Percentiles rank a stretch among this genome's conserved stretches.
Conservation (phyloP, 805 yeast species). For the Wickerhamomyces kurtzmanii region DNA sequence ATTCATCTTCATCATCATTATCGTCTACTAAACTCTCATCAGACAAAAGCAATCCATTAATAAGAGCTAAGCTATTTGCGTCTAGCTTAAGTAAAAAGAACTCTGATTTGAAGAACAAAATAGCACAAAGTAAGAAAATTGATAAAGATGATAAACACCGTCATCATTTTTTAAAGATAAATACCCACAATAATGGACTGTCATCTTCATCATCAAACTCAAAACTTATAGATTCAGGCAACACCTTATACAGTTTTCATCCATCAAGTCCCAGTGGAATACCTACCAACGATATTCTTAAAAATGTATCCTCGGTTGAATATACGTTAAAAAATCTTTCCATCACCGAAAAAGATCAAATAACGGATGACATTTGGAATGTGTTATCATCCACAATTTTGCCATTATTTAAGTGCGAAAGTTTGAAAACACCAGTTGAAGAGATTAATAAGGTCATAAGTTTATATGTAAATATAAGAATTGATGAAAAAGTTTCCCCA, state of each 20-base stretch:
- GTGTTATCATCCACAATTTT: constrained; percentile 29
- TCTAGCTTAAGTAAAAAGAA: no score
- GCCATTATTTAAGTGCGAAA: constrained; percentile 40
- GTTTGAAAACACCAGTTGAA: constrained; percentile 42
- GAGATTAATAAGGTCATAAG: constrained; percentile 41
- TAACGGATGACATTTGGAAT: constrained; percentile 42
- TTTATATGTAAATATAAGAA: constrained; percentile 26
- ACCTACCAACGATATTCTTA: constrained; percentile 19
- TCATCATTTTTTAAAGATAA: constrained; percentile 12
- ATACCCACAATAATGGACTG: constrained; percentile 6
- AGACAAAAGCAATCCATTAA: constrained; percentile 12
- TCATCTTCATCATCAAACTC: constrained; percentile 31
- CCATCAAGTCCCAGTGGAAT: constrained; percentile 15
- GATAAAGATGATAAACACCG: constrained; percentile 8
- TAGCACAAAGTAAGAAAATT: constrained; percentile 16
- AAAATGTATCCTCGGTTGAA: constrained; percentile 20
- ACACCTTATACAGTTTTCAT: constrained; percentile 25
- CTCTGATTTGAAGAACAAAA: constrained; percentile 15
- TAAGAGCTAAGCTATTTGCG: constrained; percentile 17
- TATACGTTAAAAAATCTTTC: constrained; percentile 16
- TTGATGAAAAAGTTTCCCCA: constrained; percentile 24
- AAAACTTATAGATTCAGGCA: constrained; percentile 18
- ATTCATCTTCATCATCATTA: neutral
- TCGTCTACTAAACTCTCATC: neutral
- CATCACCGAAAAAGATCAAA: constrained; percentile 24